A percentile compares a stretch with the other conserved stretches of the same genome.
Conservation (phyloP, 2,329 filamentous ascomycete species). For the Arthroderma sp. region DNA sequence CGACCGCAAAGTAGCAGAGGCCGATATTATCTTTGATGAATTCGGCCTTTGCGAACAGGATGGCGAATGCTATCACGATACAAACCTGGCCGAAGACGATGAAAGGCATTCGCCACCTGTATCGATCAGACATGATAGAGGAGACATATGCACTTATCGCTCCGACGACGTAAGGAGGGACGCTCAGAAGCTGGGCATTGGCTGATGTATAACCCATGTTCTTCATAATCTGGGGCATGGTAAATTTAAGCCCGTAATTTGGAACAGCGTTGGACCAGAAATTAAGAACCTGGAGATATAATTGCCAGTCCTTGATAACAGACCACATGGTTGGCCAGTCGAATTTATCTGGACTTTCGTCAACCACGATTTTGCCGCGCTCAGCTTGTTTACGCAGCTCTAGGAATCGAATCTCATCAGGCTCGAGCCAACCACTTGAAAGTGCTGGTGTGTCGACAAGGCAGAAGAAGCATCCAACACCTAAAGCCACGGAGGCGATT, state of each 20-base stretch:
- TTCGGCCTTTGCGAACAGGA: slow-evolving; percentile 25
- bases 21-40: slow-evolving; percentile 29
- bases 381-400: slow-evolving; percentile 27
- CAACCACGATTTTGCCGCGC: slow-evolving; percentile 1
- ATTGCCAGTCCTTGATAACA: slow-evolving; percentile 38
- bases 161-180: slow-evolving; percentile 17
- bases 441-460: slow-evolving; percentile 20
- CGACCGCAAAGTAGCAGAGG: slow-evolving; percentile 33
- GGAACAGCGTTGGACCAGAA: slow-evolving; percentile 33
- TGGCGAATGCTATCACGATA: slow-evolving; percentile 25
- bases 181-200: slow-evolving; percentile 25
- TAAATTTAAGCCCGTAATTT: slow-evolving; percentile 23
- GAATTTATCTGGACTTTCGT: slow-evolving; percentile 13
- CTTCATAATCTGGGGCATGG: slow-evolving; percentile 16
- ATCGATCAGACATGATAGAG: slow-evolving; percentile 16
- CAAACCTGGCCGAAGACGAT: slow-evolving; percentile 44
- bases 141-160: slow-evolving; percentile 14
- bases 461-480: slow-evolving; percentile 16
- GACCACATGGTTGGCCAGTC: slow-evolving; percentile 23
- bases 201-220: slow-evolving; percentile 26
- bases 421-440: slow-evolving; percentile 12
- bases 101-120: slow-evolving; percentile 14
- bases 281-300: slow-evolving; percentile 30
- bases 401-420: slow-evolving; percentile 30
- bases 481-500: slow-evolving; percentile 19